Percentiles rank a stretch among this genome's conserved stretches.
These are phyloP conservation scores for Botrytis fragariae DNA, from an alignment of 2,329 filamentous ascomycete species.

Conservation along the genomic window DNA sequence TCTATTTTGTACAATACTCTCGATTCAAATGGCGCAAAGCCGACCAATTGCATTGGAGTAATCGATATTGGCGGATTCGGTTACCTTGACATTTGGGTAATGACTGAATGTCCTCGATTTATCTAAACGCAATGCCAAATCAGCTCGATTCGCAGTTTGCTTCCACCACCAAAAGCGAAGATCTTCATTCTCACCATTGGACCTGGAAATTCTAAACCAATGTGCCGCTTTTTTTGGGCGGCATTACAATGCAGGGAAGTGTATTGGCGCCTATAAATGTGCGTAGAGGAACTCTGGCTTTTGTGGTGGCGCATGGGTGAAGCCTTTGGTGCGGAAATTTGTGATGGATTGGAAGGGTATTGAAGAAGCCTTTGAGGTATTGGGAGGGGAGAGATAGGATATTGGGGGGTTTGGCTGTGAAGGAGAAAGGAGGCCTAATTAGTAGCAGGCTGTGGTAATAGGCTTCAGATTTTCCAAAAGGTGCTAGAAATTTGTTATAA, in stretches of 20 bases:
- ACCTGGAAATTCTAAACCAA: not conserved
- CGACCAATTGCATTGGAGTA: not conserved
- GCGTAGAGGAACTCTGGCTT: not conserved
- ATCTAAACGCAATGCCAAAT: no score
- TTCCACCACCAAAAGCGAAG: not conserved
- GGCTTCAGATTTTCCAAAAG: not conserved
- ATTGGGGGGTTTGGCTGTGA: rapidly evolving
- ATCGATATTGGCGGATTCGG: not conserved
- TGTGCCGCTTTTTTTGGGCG: not conserved
- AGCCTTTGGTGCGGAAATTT: rapidly evolving
- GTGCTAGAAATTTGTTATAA: not conserved
- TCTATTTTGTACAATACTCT: not conserved
- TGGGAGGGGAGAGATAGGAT: not conserved
- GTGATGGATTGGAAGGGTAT: not conserved
- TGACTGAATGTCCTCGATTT: no score
- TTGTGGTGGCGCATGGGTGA: not conserved
- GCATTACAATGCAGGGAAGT: not conserved
- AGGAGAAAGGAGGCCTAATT: no score
- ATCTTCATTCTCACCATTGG: not conserved
- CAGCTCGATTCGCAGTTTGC: not conserved
- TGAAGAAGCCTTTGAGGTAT: rapidly evolving
- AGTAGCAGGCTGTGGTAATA: no score
- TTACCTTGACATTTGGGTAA: rapidly evolving
- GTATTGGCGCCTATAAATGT: not conserved
- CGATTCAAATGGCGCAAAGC: not conserved